These are phyloP conservation scores for Lippia alba DNA, from an alignment of 305 asterid species.

Conservation along the genomic window DNA sequence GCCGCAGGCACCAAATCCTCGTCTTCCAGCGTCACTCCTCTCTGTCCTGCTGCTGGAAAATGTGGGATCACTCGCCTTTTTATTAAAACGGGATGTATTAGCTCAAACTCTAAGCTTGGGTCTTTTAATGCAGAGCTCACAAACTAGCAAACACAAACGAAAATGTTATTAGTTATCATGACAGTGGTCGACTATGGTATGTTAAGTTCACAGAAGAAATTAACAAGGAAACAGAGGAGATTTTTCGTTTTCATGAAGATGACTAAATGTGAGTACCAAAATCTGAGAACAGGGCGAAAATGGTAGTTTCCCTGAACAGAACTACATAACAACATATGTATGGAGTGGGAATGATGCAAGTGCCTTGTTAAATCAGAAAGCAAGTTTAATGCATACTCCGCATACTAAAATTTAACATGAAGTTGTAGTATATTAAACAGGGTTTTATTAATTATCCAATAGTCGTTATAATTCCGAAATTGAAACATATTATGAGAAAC, in stretches of 20 bases:
- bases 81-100: constrained; percentile 69
- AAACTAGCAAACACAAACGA: constrained; percentile 50
- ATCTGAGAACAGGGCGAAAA: too few species aligned
- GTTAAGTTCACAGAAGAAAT: not conserved
- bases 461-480: not conserved
- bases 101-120: constrained; percentile 80
- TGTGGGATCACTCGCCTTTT: constrained; percentile 75
- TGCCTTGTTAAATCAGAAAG: not conserved
- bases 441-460: not conserved
- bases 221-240: too few species aligned
- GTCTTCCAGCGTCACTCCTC: constrained; percentile 61
- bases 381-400: constrained; percentile 1
- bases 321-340: too few species aligned
- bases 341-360: too few species aligned
- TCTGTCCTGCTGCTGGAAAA: constrained; percentile 63
- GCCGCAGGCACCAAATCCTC: constrained; percentile 94
- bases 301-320: too few species aligned
- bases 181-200: not conserved
- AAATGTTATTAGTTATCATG: not conserved
- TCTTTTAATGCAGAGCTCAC: constrained; percentile 86
- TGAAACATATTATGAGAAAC: constrained; percentile 35
- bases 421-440: not conserved
- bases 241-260: too few species aligned
- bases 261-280: too few species aligned
- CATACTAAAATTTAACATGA: not conserved